Evolutionary conservation across 169 alveolate genomes (phyloP).

Genomic region (Besnoitia besnoiti): DNA sequence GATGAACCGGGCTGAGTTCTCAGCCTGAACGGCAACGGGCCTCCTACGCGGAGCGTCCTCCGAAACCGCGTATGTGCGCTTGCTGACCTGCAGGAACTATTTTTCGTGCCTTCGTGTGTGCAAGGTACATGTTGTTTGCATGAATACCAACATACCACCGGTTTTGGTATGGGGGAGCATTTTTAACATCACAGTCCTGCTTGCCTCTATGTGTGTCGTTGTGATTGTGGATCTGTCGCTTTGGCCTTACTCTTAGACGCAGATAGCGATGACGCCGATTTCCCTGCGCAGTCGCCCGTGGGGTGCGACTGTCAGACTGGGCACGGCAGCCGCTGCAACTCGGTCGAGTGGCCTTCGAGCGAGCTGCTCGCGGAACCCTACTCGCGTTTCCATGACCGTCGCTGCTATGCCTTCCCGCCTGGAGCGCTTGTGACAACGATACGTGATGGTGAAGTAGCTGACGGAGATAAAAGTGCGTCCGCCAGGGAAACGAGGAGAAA

Average conservation of each 20-base stretch:
- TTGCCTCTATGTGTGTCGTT: no score
- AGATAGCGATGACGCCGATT: conserved; percentile 35
- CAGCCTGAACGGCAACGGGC: no score
- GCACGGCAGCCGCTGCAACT: not conserved
- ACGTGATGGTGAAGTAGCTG: conserved; percentile 39
- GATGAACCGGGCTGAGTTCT: no score
- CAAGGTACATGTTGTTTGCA: no score
- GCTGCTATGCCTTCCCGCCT: conserved; percentile 19
- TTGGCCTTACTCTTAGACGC: not conserved
- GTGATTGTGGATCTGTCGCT: not conserved
- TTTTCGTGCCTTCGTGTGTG: no score
- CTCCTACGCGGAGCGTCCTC: no score
- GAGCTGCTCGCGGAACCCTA: not conserved
- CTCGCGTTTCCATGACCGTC: not conserved
- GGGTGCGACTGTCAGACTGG: not conserved
- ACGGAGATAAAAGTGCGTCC: conserved; percentile 28
- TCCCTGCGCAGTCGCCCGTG: not conserved
- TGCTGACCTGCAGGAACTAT: no score
- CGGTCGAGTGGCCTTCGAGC: conserved; percentile 19
- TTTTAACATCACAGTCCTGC: no score
- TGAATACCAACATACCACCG: no score
- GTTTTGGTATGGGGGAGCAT: no score
- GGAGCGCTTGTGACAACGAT: not conserved
- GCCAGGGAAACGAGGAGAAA: no score
- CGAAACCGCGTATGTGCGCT: no score